phyloP scores from a whole-genome alignment of 495 filamentous ascomycete species.

The Aspergillus carlsbadensis region DNA sequence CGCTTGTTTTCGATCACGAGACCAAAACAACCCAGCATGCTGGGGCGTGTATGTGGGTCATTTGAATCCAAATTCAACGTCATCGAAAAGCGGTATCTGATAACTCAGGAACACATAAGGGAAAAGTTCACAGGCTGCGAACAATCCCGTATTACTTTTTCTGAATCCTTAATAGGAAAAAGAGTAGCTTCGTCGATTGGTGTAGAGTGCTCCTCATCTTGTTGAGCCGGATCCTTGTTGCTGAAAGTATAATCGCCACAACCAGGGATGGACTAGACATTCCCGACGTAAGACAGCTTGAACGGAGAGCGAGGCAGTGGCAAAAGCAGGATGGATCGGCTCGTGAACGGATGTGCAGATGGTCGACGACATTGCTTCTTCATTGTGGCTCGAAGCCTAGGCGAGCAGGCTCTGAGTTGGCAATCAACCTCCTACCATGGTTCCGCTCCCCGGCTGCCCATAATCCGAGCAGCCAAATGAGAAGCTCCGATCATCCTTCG shows the following conservation, averaged over 20 bases:
- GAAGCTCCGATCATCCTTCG: constrained; percentile 29
- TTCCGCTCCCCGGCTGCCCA: constrained; percentile 23
- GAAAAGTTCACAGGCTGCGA: not conserved
- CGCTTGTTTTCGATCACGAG: constrained; percentile 46
- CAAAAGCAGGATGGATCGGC: constrained; percentile 28
- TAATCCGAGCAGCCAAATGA: constrained; percentile 21
- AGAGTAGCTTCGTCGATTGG: constrained; percentile 24
- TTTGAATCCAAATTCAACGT: constrained; percentile 49
- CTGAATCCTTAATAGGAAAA: constrained; percentile 11
- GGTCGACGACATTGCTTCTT: constrained; percentile 20
- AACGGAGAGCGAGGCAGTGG: constrained; percentile 32
- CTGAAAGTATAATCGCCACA: constrained; percentile 26
- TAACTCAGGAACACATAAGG: not conserved
- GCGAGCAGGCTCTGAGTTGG: constrained; percentile 35
- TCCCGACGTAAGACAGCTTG: constrained; percentile 31
- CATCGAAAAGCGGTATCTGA: constrained; percentile 15
- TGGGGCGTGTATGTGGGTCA: constrained; percentile 45
- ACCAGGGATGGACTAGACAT: constrained; percentile 21
- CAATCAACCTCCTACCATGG: constrained; percentile 36
- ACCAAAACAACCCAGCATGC: constrained; percentile 37
- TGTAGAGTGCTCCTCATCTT: constrained; percentile 23
- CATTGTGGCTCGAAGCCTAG: constrained; percentile 26
- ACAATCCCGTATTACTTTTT: constrained; percentile 6
- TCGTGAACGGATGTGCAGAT: constrained; percentile 20
- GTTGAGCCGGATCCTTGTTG: constrained; percentile 35